These are phyloP conservation scores for Debaryomycetaceae sp. DNA, from an alignment of 1,139 yeast species.

Conservation along the genomic window DNA sequence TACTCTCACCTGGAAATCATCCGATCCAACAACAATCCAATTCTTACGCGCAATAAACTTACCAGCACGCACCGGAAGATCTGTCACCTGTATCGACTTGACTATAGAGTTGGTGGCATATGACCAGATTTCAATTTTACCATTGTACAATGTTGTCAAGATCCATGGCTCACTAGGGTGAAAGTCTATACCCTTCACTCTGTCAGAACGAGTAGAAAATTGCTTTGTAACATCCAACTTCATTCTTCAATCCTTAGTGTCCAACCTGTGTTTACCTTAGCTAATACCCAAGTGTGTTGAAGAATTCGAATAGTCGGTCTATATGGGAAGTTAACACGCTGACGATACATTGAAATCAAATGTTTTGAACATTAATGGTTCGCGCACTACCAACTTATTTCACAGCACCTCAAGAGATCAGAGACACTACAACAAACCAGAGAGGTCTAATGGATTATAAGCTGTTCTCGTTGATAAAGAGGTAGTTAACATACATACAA, in stretches of 20 bases:
- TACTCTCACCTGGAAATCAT: constrained; percentile 89
- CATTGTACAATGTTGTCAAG: constrained; percentile 80
- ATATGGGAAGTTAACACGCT: constrained; percentile 19
- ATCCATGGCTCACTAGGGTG: constrained; percentile 99
- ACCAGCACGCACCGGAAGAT: constrained; percentile 94
- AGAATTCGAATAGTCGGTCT: background rate
- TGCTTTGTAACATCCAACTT: constrained; percentile 61
- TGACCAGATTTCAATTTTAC: constrained; percentile 88
- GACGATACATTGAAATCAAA: constrained; percentile 13
- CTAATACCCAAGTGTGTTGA: background rate
- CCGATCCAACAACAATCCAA: constrained; percentile 96
- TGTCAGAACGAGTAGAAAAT: constrained; percentile 84
- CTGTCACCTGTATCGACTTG: constrained; percentile 72
- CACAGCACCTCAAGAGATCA: no score
- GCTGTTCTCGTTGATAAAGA: no score
- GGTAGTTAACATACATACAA: no score
- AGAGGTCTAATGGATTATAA: no score
- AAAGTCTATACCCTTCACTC: constrained; percentile 96
- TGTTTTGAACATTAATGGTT: background rate
- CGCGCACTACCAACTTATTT: constrained; percentile 3
- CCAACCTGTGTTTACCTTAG: background rate
- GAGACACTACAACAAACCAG: no score
- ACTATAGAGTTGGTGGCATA: constrained; percentile 68
- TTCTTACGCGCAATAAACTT: constrained; percentile 92
- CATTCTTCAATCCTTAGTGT: constrained; percentile 18